Base-by-base conservation (phyloP, 495 filamentous ascomycete species). In the Penicillium parvum region DNA sequence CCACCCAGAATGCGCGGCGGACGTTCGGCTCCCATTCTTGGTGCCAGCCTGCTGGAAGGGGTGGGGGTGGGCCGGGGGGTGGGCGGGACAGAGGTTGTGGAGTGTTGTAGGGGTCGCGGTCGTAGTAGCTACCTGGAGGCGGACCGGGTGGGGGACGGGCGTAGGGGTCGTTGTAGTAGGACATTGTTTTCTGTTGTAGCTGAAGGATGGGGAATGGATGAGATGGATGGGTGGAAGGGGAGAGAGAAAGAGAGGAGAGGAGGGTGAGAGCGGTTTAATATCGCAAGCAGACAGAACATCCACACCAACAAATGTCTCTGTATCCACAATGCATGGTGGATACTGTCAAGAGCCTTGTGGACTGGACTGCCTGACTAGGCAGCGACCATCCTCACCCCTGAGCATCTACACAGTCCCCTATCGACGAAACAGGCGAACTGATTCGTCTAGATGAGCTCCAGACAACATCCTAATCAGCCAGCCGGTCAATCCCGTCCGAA, bases 1-100 rank as follows among this genome's bases (percentile, higher is more conserved):
- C 77, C 29, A 77, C 65, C 52, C 74, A 85, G 64, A 76, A 80
- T 58, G 75, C 83, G 40, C 76, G 76, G 39, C 79, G 73, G 30
- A 64, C 56, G 28, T 62, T 65, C 28, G 71, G 66, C 40, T 85
- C 80, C 73, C 75, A 85, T 43, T 69, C 70, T 14, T 79, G 72
- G 33, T 63, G 52, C 82, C 82, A 85, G 46, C 79, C 82, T 0
- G 58, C 39, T 1, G 80, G 78, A 16, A 81, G 66, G 12, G 76
- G 73, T 7, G 77, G 76, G 29, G 66, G 67, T 17, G 66, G 64
- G 23, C 50, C 45, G 6, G 54, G 54, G 8, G 66, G 66, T 25
- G 66, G 64, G 3, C 63, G 64, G 35, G 55, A 34, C 26, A 42
- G 40, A 14, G 58, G 50, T 1, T 49, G 54, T 11, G 54, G 57